These are phyloP conservation scores for Uronychia setigera DNA, from an alignment of 73 alveolate species.

Conservation along the genomic window DNA sequence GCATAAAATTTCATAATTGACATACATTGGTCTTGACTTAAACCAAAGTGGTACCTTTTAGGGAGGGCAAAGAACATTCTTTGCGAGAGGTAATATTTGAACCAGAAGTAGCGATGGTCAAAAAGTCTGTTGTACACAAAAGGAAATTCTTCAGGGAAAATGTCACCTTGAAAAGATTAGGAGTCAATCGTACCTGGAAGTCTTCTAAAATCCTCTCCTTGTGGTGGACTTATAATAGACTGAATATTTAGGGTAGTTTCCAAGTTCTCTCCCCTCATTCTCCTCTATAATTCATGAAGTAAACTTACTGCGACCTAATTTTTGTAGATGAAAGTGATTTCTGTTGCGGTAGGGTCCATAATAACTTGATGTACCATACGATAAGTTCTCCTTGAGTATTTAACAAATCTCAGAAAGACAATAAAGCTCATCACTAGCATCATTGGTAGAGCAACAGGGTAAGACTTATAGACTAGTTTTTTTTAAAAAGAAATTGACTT, in stretches of 20 bases:
- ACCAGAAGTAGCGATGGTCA: constrained; percentile 43
- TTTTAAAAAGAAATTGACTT: background rate
- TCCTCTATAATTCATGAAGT: constrained; percentile 8
- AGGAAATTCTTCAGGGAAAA: constrained; percentile 61
- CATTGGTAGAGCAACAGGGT: constrained; percentile 44
- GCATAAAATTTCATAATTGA: constrained; percentile 46
- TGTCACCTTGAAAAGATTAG: constrained; percentile 29
- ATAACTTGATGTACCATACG: constrained; percentile 54
- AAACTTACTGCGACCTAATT: constrained; percentile 8
- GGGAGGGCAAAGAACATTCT: constrained; percentile 46
- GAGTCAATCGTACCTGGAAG: background rate
- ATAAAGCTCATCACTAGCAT: constrained; percentile 16
- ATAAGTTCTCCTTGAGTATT: constrained; percentile 37
- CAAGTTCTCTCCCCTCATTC: constrained; percentile 29
- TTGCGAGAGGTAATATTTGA: constrained; percentile 50
- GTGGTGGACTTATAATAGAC: constrained; percentile 42
- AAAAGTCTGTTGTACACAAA: constrained; percentile 4
- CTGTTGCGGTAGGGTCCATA: constrained; percentile 64
- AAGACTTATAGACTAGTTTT: constrained; percentile 21
- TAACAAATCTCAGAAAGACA: constrained; percentile 10
- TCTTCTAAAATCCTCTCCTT: constrained; percentile 25
- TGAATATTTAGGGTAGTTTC: constrained; percentile 24
- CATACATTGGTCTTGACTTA: constrained; percentile 24
- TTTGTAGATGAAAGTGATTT: constrained; percentile 37
- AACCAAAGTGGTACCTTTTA: background rate